A percentile compares a stretch with the other conserved stretches of the same genome.
Evolutionary conservation across 1,284 basidiomycete genomes (phyloP).

Genomic region (Coriolopsis trogii): DNA sequence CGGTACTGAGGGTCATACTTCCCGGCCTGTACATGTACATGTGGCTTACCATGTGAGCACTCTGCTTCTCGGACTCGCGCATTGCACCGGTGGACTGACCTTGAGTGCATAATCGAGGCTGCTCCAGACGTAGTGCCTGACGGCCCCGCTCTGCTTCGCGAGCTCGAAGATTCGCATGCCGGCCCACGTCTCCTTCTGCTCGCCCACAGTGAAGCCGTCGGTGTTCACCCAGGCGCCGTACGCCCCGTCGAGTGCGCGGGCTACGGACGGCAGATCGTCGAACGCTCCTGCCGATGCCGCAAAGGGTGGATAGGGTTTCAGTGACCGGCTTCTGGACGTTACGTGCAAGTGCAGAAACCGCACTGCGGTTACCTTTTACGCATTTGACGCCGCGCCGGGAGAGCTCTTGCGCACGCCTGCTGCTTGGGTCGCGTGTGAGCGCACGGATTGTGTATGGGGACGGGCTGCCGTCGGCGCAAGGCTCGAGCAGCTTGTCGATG

Average conservation of each 20-base stretch:
- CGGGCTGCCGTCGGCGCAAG: conserved; percentile 39
- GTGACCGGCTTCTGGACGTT: too few relatives aligned
- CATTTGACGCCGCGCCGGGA: conserved; percentile 43
- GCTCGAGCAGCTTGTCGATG: conserved; percentile 45
- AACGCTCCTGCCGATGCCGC: conserved; percentile 24
- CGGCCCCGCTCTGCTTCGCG: conserved; percentile 41
- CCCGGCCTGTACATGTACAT: too few relatives aligned
- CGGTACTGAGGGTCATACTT: conserved; percentile 38
- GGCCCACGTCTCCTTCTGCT: conserved; percentile 44
- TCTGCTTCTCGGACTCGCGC: too few relatives aligned
- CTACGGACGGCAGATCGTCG: conserved; percentile 38
- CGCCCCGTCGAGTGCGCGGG: conserved; percentile 40
- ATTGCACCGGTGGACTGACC: too few relatives aligned
- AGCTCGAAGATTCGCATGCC: conserved; percentile 51
- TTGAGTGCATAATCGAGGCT: conserved; percentile 47
- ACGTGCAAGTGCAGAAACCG: too few relatives aligned
- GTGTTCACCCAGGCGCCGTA: conserved; percentile 53
- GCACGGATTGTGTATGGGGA: conserved; percentile 51
- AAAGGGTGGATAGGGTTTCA: neutral
- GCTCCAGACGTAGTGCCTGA: conserved; percentile 52
- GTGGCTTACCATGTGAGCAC: too few relatives aligned
- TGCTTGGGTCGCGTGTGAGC: conserved; percentile 46
- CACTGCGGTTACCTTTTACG: conserved; percentile 51
- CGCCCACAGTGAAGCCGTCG: conserved; percentile 49
- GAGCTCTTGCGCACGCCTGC: conserved; percentile 41